Conservation (phyloP, 2,329 filamentous ascomycete genomes). For the Venturia pyrina region DNA sequence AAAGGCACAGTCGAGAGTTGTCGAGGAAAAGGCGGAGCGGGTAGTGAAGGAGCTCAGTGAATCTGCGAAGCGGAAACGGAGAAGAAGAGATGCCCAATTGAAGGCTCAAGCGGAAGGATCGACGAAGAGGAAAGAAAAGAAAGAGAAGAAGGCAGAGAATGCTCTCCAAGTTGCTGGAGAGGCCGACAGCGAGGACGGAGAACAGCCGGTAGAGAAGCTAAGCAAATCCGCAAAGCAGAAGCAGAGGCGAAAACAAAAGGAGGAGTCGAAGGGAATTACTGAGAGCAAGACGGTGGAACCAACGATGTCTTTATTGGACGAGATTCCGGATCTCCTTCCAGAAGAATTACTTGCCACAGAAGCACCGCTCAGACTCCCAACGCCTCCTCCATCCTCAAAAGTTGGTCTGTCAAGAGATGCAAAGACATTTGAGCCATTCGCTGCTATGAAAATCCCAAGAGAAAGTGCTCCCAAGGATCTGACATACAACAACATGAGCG, state of each 20-base stretch:
- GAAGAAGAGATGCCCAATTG: constrained; percentile 4
- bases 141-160: not conserved
- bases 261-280: not conserved
- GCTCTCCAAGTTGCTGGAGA: not conserved
- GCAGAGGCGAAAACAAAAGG: not conserved
- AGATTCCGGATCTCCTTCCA: constrained; percentile 8
- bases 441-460: not conserved
- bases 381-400: constrained; percentile 1
- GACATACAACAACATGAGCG: not conserved
- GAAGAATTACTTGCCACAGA: constrained; percentile 9
- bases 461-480: constrained; percentile 7
- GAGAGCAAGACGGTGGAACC: not conserved
- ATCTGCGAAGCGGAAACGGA: constrained; percentile 1
- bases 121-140: not conserved
- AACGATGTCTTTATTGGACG: not conserved
- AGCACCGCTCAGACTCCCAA: not conserved
- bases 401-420: not conserved
- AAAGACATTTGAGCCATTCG: not conserved
- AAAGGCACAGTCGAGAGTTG: not conserved
- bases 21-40: not conserved
- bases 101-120: constrained; percentile 10
- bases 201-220: not conserved
- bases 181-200: not conserved
- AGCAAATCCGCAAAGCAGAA: not conserved
- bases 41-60: not conserved